Base-by-base conservation (phyloP, 805 yeast species). In the Kodamaea leandrae region DNA sequence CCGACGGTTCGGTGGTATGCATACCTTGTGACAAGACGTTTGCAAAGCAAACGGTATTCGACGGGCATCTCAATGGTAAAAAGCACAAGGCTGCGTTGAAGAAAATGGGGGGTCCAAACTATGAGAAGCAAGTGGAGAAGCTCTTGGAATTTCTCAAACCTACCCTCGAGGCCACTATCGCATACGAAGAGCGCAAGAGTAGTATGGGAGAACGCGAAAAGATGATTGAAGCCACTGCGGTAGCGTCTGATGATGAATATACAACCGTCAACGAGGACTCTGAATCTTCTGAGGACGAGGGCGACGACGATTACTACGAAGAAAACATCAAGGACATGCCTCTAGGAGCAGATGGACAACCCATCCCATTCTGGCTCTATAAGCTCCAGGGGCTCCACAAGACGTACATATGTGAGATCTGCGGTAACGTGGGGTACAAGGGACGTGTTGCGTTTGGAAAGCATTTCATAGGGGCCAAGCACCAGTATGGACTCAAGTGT, bases 361-460 rank as follows among this genome's bases (percentile, higher is more conserved):
- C 97, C 1, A 87, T 93, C 20, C 99, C 99, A 1, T 79, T 73
- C 41, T 93, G 99, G 99, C 68, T 93, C 20, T 90, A 80, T 71
- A 93, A 90, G 60, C 67, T 90, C 33, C 89, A 88, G 53, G 99
- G 99, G 0, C 68, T 90, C 8, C 85, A 85, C 42, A 73, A 77
- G 32, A 78, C 76, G 39, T 86, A 79, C 51, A 53, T 63, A 1
- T 93, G 99, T 59, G 97, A 93, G 61, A 77, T 93, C 6, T 93
- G 99, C 58, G 95, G 95, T 4, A 80, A 86, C 52, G 59, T 63
- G 23, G 64, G 68, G 6, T 91, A 83, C 61, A 76, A 77, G 51
- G 99, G 99, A 1, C 71, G 95, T 6, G 68, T 72, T 36, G 72
- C 74, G 2, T 93, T 78, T 57, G 84, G 77, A 18, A 74, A 74